A percentile compares a stretch with the other conserved stretches of the same genome.
These are phyloP conservation scores for Eimeria necatrix DNA, from an alignment of 169 alveolate species.

Conservation along the genomic window DNA sequence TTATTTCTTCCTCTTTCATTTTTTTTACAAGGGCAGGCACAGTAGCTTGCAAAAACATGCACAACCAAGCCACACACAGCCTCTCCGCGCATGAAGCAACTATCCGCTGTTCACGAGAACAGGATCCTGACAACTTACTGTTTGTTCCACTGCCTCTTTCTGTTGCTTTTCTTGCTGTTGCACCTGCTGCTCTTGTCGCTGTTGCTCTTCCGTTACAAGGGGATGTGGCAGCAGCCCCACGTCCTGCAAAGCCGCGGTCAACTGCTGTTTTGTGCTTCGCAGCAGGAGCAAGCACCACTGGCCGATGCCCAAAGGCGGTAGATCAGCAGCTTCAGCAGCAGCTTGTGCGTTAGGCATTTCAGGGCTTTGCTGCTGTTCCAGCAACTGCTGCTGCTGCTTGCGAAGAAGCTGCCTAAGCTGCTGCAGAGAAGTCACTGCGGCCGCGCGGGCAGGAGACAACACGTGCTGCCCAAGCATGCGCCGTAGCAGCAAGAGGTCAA, in stretches of 20 bases:
- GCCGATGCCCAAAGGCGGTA: background rate
- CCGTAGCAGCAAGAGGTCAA: conserved; percentile 58
- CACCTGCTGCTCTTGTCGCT: conserved; percentile 10
- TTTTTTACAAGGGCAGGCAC: no score
- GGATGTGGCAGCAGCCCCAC: conserved; percentile 37
- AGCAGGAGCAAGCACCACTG: conserved; percentile 24
- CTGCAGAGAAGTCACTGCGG: background rate
- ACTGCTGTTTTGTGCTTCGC: conserved; percentile 13
- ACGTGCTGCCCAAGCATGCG: conserved; percentile 43
- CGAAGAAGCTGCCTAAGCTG: background rate
- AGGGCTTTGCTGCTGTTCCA: background rate
- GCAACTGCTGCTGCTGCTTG: conserved; percentile 24
- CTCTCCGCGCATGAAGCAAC: no score
- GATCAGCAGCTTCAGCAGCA: no score
- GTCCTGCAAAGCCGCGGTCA: background rate
- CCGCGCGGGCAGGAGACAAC: conserved; percentile 12
- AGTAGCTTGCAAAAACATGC: no score
- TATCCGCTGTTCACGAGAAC: no score
- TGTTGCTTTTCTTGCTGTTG: conserved; percentile 8
- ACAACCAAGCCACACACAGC: no score
- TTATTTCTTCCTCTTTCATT: no score
- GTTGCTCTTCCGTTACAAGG: background rate
- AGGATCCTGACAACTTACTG: no score
- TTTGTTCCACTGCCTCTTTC: background rate
- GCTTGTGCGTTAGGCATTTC: background rate